Evolutionary conservation across 495 filamentous ascomycete genomes (phyloP).

Genomic region (Podospora pseudopauciseta): DNA sequence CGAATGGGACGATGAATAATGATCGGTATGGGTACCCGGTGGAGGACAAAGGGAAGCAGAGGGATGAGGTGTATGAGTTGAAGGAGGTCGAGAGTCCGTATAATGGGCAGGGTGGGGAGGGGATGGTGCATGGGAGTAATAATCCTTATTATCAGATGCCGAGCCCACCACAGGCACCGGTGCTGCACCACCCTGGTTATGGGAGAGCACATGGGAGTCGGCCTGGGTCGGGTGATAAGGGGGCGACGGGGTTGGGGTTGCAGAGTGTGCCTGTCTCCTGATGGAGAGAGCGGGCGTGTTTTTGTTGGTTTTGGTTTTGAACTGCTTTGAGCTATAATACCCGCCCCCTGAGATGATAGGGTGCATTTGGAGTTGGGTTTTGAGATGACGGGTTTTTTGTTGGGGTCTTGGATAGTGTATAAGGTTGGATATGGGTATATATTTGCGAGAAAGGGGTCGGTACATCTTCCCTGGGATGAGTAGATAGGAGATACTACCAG

Average conservation of each 20-base stretch:
- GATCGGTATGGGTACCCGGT: constrained; percentile 15
- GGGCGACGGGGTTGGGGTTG: constrained; percentile 8
- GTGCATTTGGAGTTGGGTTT: constrained; percentile 6
- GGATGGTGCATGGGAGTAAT: not conserved
- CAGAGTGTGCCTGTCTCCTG: not conserved
- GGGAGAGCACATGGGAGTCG: constrained; percentile 26
- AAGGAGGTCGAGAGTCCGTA: constrained; percentile 33
- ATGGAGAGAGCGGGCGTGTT: not conserved
- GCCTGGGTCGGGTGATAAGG: constrained; percentile 17
- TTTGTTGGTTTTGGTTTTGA: constrained; percentile 5
- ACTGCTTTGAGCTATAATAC: not conserved
- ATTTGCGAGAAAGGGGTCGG: not conserved
- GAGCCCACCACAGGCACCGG: constrained; percentile 26
- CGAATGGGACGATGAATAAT: constrained; percentile 22
- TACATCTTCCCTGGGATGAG: not conserved
- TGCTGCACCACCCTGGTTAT: constrained; percentile 34
- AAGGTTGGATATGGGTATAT: not conserved
- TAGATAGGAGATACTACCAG: not conserved
- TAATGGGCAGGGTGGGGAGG: constrained; percentile 10
- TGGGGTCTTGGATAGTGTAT: not conserved
- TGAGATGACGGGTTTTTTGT: constrained; percentile 11
- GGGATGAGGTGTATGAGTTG: constrained; percentile 34
- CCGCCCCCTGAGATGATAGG: not conserved
- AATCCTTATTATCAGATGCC: constrained; percentile 25
- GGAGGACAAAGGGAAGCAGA: constrained; percentile 34